Conservation (phyloP, 140 eudicot species). For the Ambrosia hybrid region DNA sequence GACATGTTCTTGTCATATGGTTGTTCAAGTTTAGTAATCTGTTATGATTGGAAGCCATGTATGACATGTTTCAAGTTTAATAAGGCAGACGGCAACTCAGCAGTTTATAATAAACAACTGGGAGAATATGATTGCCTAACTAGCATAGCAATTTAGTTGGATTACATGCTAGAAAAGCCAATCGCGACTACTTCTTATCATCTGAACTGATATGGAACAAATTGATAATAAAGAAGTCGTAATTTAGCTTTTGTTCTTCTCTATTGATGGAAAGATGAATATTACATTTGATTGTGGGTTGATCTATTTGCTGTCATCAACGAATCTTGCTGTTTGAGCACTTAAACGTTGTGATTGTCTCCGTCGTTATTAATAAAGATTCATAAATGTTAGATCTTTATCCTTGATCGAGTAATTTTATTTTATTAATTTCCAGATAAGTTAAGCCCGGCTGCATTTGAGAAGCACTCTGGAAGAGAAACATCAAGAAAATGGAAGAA, state of each 20-base stretch:
- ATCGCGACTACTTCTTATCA: neutral
- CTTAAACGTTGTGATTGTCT: neutral
- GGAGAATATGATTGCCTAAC: too few species aligned
- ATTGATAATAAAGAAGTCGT: neutral
- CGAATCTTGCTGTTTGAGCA: neutral
- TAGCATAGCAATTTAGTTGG: neutral
- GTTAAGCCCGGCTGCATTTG: constrained; percentile 78
- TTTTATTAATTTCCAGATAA: constrained; percentile 42
- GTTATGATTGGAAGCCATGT: too few species aligned
- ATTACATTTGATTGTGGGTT: neutral
- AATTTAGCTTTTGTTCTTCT: neutral
- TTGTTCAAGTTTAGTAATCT: too few species aligned
- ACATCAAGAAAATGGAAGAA: constrained; percentile 72
- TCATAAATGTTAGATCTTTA: neutral
- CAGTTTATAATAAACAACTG: too few species aligned
- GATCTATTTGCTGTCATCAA: neutral
- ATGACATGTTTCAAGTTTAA: too few species aligned
- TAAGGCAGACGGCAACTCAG: neutral
- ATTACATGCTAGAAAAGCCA: neutral
- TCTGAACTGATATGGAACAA: neutral
- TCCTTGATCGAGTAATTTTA: neutral
- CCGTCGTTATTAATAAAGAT: neutral
- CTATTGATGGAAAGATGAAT: constrained; percentile 4
- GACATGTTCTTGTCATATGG: too few species aligned
- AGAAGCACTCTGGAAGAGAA: constrained; percentile 84